Conservation (phyloP, 2,329 filamentous ascomycete genomes). For the Apiospora rasikravindrae region DNA sequence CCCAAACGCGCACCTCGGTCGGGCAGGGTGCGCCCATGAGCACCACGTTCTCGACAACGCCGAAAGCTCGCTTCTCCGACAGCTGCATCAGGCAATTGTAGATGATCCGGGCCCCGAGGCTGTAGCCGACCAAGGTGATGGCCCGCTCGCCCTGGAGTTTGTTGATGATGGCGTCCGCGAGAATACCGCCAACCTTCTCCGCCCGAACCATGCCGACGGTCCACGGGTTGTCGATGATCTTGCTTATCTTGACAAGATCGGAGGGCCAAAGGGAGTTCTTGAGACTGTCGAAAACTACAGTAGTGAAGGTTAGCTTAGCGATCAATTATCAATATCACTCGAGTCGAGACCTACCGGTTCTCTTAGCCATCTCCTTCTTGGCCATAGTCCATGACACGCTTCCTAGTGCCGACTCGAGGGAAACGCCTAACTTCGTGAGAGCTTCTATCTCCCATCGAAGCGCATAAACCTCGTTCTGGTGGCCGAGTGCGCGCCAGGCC, state of each 20-base stretch:
- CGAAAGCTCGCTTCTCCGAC: conserved; percentile 80
- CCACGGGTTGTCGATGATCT: conserved; percentile 83
- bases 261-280: conserved; percentile 66
- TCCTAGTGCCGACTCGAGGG: conserved; percentile 77
- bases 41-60: conserved; percentile 81
- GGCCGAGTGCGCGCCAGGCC: conserved; percentile 79
- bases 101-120: conserved; percentile 80
- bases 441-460: conserved; percentile 83
- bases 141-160: conserved; percentile 82
- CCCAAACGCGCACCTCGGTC: conserved; percentile 74
- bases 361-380: conserved; percentile 52
- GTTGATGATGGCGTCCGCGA: conserved; percentile 83
- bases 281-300: conserved; percentile 62
- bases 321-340: no score
- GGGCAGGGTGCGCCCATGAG: conserved; percentile 84
- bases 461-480: conserved; percentile 78
- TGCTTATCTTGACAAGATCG: conserved; percentile 68
- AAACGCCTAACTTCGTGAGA: conserved; percentile 76
- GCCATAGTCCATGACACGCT: conserved; percentile 82
- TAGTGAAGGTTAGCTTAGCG: conserved; percentile 26
- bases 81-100: conserved; percentile 80
- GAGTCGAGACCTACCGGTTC: conserved; percentile 48
- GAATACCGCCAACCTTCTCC: conserved; percentile 71
- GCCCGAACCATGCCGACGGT: conserved; percentile 75
- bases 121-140: conserved; percentile 82